Percentiles rank a stretch among this genome's conserved stretches.
Conservation (phyloP, 768 basidiomycete species). For the Leccinum sublutescens region DNA sequence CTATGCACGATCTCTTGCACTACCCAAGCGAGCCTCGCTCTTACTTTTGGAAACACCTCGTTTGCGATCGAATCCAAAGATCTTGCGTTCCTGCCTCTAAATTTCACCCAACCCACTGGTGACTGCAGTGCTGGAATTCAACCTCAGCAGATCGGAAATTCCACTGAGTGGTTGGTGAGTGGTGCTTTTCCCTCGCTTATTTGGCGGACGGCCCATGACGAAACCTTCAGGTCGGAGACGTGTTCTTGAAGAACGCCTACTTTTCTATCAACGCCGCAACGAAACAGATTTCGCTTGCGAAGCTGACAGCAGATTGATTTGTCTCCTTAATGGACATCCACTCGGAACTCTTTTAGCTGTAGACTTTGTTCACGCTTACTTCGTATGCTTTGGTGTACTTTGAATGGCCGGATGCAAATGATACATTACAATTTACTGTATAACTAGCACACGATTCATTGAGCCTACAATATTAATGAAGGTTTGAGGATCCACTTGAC, state of each 20-base stretch:
- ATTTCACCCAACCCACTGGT: slow-evolving; percentile 50
- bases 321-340: not conserved
- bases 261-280: slow-evolving; percentile 60
- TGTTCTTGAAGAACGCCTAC: slow-evolving; percentile 77
- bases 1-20: slow-evolving; percentile 68
- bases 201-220: not conserved
- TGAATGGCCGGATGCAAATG: slow-evolving; percentile 1
- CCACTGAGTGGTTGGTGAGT: slow-evolving; percentile 67
- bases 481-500: not conserved
- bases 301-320: slow-evolving; percentile 38
- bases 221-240: slow-evolving; percentile 52
- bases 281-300: slow-evolving; percentile 61
- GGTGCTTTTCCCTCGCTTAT: not conserved
- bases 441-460: not conserved
- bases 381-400: not conserved
- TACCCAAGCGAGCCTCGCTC: slow-evolving; percentile 47
- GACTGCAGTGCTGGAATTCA: slow-evolving; percentile 72
- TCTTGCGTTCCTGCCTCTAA: slow-evolving; percentile 55
- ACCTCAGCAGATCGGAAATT: slow-evolving; percentile 56
- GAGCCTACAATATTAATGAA: not conserved
- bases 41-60: slow-evolving; percentile 55
- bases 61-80: slow-evolving; percentile 70
- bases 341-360: slow-evolving; percentile 2
- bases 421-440: not conserved
- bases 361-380: slow-evolving; percentile 5